Evolutionary conservation across 2,329 filamentous ascomycete species (phyloP).

Genomic region (Cladophialophora psammophila): DNA sequence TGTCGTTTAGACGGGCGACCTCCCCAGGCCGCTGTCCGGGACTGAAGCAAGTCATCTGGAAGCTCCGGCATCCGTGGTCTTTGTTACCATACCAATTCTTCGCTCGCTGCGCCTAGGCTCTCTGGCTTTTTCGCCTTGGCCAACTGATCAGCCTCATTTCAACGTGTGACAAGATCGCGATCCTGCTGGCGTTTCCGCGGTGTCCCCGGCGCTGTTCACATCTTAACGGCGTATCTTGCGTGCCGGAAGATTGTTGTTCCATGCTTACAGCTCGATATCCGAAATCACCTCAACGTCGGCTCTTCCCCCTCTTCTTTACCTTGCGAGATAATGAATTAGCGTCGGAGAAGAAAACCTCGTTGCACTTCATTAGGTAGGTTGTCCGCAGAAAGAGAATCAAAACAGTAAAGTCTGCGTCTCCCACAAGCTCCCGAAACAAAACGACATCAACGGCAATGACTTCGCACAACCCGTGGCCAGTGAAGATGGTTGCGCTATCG

Average conservation of each 20-base stretch:
- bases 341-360: not conserved
- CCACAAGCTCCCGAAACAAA: not conserved
- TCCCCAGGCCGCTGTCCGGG: no score
- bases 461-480: slow-evolving; percentile 4
- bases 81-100: no score
- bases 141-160: no score
- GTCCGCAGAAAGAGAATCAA: no score
- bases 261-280: not conserved
- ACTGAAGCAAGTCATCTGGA: no score
- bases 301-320: not conserved
- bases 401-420: not conserved
- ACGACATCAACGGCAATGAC: slow-evolving; percentile 4
- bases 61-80: no score
- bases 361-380: not conserved
- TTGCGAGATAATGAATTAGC: not conserved
- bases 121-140: no score
- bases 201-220: not conserved
- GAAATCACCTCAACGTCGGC: not conserved
- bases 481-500: slow-evolving; percentile 21
- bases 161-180: not conserved
- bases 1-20: no score
- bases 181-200: not conserved
- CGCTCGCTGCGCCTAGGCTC: no score
- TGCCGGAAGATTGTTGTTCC: slow-evolving; percentile 7
- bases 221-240: not conserved